Percentiles rank a stretch among this genome's conserved stretches.
phyloP scores from a whole-genome alignment of 306 rosid species.

The Betula pendula region DNA sequence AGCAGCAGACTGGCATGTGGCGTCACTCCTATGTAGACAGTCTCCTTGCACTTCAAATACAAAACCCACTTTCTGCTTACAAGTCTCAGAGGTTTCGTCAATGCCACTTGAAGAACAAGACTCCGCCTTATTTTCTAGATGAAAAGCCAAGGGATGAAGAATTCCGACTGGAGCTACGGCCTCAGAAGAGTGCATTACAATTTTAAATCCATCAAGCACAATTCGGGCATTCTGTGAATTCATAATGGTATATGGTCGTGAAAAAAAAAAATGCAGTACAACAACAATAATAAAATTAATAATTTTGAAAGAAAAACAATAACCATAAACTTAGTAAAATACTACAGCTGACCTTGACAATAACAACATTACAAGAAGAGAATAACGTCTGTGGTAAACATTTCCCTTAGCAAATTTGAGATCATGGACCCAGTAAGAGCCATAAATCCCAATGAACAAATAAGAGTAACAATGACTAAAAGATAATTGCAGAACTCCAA shows the following conservation, averaged over 20 bases:
- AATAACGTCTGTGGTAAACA: neutral
- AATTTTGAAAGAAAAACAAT: conserved; percentile 3
- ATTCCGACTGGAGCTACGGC: conserved; percentile 89
- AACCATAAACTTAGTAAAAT: conserved; percentile 6
- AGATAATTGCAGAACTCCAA: neutral
- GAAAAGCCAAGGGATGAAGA: conserved; percentile 85
- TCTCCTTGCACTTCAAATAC: conserved; percentile 70
- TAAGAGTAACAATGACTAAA: neutral
- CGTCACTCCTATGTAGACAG: conserved; percentile 40
- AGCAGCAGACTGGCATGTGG: conserved; percentile 41
- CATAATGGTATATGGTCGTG: conserved; percentile 16
- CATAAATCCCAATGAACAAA: conserved; percentile 2
- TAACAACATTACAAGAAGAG: conserved; percentile 7
- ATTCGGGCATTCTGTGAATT: conserved; percentile 74
- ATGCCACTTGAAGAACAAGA: conserved; percentile 29
- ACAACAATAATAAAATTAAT: conserved; percentile 2
- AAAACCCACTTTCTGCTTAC: conserved; percentile 44
- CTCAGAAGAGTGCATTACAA: conserved; percentile 83
- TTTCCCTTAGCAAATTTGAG: neutral
- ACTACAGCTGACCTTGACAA: neutral
- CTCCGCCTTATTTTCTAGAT: conserved; percentile 72
- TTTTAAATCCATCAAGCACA: conserved; percentile 72
- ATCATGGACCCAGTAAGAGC: conserved; percentile 1
- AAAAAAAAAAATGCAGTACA: conserved; percentile 12
- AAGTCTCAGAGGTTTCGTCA: conserved; percentile 35